phyloP scores from a whole-genome alignment of 768 basidiomycete species.

The Podaxis carcinomalis region DNA sequence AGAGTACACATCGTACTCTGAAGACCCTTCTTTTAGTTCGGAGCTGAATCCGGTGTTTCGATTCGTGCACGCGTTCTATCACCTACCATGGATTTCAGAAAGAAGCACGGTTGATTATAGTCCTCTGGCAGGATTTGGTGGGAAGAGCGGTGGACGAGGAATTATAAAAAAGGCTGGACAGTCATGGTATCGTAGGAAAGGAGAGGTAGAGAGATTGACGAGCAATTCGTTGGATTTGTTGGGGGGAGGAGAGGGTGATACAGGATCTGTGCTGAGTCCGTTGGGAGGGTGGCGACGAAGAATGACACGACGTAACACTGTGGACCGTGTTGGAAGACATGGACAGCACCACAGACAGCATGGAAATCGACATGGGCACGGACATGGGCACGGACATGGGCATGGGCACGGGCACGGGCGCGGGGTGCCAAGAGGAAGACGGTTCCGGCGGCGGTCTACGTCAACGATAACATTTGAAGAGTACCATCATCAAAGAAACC shows the following conservation, averaged over 20 bases:
- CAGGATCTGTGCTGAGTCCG: not conserved
- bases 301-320: not conserved
- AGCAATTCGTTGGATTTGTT: constrained; percentile 3
- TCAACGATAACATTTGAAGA: constrained; percentile 11
- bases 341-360: not conserved
- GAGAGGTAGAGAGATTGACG: not conserved
- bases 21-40: constrained; percentile 2
- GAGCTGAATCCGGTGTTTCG: constrained; percentile 9
- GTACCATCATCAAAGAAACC: constrained; percentile 5
- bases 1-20: not conserved
- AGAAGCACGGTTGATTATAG: constrained; percentile 9
- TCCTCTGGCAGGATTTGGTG: constrained; percentile 6
- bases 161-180: not conserved
- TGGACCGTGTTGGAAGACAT: not conserved
- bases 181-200: constrained; percentile 4
- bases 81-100: constrained; percentile 6
- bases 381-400: not conserved
- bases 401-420: not conserved
- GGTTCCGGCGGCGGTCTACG: constrained; percentile 3
- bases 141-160: constrained; percentile 2
- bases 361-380: not conserved
- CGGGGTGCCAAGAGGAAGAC: not conserved
- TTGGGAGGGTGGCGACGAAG: constrained; percentile 6
- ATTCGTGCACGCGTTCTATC: constrained; percentile 7
- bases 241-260: constrained; percentile 1